Evolutionary conservation across 2,329 filamentous ascomycete genomes (phyloP).

Genomic region (Aureobasidium sp.): DNA sequence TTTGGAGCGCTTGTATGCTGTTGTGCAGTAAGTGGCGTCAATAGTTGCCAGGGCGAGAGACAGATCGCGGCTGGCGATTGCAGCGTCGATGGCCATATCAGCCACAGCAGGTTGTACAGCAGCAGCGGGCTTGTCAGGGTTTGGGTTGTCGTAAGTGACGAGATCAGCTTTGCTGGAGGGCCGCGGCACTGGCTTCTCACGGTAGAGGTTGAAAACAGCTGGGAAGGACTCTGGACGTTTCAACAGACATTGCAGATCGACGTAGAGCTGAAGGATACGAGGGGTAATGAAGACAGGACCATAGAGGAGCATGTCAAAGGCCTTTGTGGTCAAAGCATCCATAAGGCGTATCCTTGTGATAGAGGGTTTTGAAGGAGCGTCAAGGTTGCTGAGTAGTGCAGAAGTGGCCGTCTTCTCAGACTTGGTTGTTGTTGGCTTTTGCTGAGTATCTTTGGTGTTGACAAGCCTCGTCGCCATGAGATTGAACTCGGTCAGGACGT

Average conservation of each 20-base stretch:
- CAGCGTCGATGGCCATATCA: constrained; percentile 66
- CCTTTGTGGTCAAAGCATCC: constrained; percentile 44
- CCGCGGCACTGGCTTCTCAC: constrained; percentile 68
- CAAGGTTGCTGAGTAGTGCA: constrained; percentile 46
- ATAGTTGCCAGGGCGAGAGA: constrained; percentile 69
- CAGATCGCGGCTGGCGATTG: constrained; percentile 72
- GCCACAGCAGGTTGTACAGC: constrained; percentile 67
- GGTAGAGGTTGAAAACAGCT: constrained; percentile 72
- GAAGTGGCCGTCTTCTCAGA: constrained; percentile 42
- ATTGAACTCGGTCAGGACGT: constrained; percentile 11
- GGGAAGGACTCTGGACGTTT: constrained; percentile 70
- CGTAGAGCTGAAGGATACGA: constrained; percentile 64
- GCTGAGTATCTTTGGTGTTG: constrained; percentile 25
- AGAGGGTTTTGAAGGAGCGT: constrained; percentile 26
- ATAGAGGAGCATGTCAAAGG: constrained; percentile 65
- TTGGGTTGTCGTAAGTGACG: constrained; percentile 54
- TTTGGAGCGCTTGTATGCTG: constrained; percentile 61
- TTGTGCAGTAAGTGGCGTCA: constrained; percentile 59
- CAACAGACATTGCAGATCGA: constrained; percentile 67
- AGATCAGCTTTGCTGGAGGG: constrained; percentile 39
- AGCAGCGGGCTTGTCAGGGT: constrained; percentile 54
- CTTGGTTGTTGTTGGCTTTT: constrained; percentile 1
- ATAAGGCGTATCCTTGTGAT: constrained; percentile 31
- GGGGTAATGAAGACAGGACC: constrained; percentile 75
- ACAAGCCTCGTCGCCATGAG: constrained; percentile 22